phyloP scores from a whole-genome alignment of 257 asterid genomes.

The Capsicum baccatum region DNA sequence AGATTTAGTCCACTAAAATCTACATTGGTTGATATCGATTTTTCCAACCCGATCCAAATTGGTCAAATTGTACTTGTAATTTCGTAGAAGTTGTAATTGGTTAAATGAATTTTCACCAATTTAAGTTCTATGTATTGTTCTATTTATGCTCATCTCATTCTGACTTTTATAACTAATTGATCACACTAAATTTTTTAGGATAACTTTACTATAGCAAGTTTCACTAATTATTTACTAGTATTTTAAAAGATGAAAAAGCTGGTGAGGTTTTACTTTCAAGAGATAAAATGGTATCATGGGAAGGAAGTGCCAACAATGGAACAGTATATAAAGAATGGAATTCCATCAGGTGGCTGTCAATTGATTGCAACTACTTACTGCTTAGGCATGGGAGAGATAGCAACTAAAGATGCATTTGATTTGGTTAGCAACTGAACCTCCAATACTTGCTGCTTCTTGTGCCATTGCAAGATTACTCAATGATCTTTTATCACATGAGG shows the following conservation, averaged over 20 bases:
- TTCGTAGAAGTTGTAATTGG: too few relatives aligned
- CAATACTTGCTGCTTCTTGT: slow-evolving; percentile 31
- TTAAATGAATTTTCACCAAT: too few relatives aligned
- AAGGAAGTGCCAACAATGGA: slow-evolving; percentile 13
- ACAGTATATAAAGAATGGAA: slow-evolving; percentile 33
- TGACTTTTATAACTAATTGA: too few relatives aligned
- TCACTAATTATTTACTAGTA: not conserved
- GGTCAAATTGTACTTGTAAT: too few relatives aligned
- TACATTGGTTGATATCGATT: too few relatives aligned
- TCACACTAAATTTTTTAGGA: not conserved
- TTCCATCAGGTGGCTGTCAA: not conserved
- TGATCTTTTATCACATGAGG: not conserved
- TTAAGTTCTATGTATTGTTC: too few relatives aligned
- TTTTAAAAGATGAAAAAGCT: slow-evolving; percentile 38
- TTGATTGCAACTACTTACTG: slow-evolving; percentile 22
- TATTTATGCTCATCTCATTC: not conserved
- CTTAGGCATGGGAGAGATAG: slow-evolving; percentile 31
- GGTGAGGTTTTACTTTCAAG: slow-evolving; percentile 33
- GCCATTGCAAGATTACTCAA: slow-evolving; percentile 39
- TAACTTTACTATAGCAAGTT: not conserved
- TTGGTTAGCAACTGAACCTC: slow-evolving; percentile 39
- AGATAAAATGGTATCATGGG: slow-evolving; percentile 32
- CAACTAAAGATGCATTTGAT: slow-evolving; percentile 30
- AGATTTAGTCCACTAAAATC: too few relatives aligned
- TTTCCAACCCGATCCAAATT: too few relatives aligned